Conservation (phyloP, 148 eudicot species). For the Fagopyrum homotropicum region DNA sequence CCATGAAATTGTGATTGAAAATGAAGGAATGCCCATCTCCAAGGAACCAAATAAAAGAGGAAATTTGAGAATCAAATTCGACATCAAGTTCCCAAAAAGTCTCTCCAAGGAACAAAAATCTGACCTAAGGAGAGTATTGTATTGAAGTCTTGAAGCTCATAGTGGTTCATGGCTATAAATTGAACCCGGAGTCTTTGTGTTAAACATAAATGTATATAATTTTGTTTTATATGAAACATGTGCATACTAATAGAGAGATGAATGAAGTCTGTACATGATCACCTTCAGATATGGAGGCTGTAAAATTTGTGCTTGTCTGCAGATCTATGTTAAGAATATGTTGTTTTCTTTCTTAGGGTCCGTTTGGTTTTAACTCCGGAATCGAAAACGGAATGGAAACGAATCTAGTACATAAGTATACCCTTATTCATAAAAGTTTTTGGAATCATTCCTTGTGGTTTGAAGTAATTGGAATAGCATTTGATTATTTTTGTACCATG, state of each 20-base stretch:
- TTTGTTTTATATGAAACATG: not conserved
- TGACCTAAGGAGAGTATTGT: constrained; percentile 28
- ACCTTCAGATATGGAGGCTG: not conserved
- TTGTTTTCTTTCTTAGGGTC: not conserved
- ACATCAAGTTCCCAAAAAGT: constrained; percentile 36
- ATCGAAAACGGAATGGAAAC: too few relatives aligned
- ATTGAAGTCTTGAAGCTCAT: not conserved
- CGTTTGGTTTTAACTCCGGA: too few relatives aligned
- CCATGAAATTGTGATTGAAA: constrained; percentile 37
- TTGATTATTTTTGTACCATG: too few relatives aligned
- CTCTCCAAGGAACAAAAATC: constrained; percentile 40
- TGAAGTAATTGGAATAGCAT: too few relatives aligned
- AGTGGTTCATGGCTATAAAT: not conserved
- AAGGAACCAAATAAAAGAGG: constrained; percentile 38
- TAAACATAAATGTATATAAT: not conserved
- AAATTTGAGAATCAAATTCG: constrained; percentile 36
- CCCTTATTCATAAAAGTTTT: too few relatives aligned
- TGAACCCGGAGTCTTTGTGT: not conserved
- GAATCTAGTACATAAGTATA: too few relatives aligned
- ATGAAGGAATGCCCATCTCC: constrained; percentile 48
- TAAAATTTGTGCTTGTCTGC: not conserved
- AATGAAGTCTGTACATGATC: not conserved
- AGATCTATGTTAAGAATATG: not conserved
- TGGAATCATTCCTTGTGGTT: too few relatives aligned
- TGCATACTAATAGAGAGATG: constrained; percentile 9